Evolutionary conservation across 305 asterid species (phyloP).

Genomic region (Fraxinus angustifolia): DNA sequence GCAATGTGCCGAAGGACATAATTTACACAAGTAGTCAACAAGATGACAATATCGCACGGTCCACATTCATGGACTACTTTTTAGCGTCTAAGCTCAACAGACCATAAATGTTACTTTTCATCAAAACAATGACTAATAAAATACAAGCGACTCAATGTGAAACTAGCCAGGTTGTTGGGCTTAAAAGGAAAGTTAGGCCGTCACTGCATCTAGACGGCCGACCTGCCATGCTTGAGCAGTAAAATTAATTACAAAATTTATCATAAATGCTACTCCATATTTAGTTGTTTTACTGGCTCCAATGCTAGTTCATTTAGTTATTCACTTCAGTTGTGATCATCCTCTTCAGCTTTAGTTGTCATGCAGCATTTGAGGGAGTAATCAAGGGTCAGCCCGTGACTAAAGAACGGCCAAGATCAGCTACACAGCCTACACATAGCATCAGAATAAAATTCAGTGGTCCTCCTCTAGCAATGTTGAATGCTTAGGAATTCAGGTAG

Average conservation of each 20-base stretch:
- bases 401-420: constrained; percentile 24
- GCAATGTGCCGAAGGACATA: not conserved
- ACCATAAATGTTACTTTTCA: not conserved
- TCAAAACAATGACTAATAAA: not conserved
- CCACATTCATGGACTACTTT: not conserved
- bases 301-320: not conserved
- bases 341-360: not conserved
- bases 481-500: constrained; percentile 50
- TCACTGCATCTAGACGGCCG: not conserved
- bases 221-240: not conserved
- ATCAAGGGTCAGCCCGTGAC: not conserved
- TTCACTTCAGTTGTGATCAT: not conserved
- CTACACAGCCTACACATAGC: constrained; percentile 47
- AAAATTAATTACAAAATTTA: not conserved
- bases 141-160: not conserved
- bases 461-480: constrained; percentile 83
- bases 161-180: not conserved
- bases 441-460: constrained; percentile 89
- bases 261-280: not conserved
- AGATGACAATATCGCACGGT: not conserved
- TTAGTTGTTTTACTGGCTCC: not conserved
- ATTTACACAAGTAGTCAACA: not conserved
- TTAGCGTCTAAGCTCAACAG: not conserved
- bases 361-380: not conserved
- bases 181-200: not conserved